phyloP scores from a whole-genome alignment of 768 basidiomycete genomes.

The Melanogaster broomeanus region DNA sequence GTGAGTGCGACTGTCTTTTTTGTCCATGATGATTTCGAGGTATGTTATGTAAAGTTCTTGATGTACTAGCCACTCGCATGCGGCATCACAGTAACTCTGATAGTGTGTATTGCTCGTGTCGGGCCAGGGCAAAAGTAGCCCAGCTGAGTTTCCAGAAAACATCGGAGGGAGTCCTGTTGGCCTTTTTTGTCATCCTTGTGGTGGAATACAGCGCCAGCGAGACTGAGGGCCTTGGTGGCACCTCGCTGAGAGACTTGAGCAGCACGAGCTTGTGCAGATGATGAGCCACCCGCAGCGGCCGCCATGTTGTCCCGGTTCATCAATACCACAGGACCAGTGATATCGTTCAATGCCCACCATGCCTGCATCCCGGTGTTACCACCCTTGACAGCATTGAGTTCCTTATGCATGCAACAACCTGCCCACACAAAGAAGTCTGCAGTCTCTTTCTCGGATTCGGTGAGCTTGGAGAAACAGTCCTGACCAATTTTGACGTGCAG shows the following conservation, averaged over 20 bases:
- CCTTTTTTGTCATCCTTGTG: constrained; percentile 42
- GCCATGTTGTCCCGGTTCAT: constrained; percentile 32
- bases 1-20: neutral
- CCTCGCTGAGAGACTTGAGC: constrained; percentile 23
- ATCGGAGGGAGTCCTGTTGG: constrained; percentile 20
- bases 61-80: too few species aligned
- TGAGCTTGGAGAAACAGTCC: constrained; percentile 9
- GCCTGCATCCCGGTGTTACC: constrained; percentile 20
- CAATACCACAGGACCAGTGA: constrained; percentile 24
- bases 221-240: constrained; percentile 21
- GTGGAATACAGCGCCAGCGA: constrained; percentile 31
- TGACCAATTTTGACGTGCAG: constrained; percentile 17
- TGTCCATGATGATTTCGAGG: too few species aligned
- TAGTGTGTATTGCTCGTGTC: constrained; percentile 26
- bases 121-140: constrained; percentile 14
- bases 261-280: constrained; percentile 11
- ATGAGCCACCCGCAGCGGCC: neutral
- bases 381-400: constrained; percentile 32
- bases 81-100: constrained; percentile 16
- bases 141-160: constrained; percentile 9
- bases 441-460: constrained; percentile 8
- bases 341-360: constrained; percentile 18
- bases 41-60: too few species aligned
- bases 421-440: constrained; percentile 31
- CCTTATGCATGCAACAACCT: constrained; percentile 36